phyloP scores from a whole-genome alignment of 495 filamentous ascomycete genomes.

The Neurospora africana region DNA sequence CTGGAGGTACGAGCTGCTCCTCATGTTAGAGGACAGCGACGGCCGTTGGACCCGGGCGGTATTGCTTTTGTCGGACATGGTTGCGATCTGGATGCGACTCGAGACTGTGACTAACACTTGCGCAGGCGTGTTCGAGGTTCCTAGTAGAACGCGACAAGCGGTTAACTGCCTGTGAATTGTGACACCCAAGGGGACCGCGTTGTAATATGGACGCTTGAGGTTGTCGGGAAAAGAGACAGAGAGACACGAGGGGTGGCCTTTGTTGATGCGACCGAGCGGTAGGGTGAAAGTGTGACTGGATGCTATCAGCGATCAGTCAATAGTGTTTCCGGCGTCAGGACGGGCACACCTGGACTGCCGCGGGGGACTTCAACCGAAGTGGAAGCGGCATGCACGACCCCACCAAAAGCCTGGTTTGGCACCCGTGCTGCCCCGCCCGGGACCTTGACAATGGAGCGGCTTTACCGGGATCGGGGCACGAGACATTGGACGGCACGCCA shows the following conservation, averaged over 20 bases:
- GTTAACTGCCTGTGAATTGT: background rate
- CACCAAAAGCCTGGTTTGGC: background rate
- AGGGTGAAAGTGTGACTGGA: background rate
- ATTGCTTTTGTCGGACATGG: constrained; percentile 28
- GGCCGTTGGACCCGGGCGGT: constrained; percentile 29
- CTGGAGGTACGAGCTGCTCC: constrained; percentile 58
- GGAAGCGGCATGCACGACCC: background rate
- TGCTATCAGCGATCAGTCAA: background rate
- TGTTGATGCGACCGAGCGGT: background rate
- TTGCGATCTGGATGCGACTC: constrained; percentile 1
- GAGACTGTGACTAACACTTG: background rate
- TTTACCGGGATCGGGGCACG: background rate
- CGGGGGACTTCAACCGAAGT: background rate
- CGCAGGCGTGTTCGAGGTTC: background rate
- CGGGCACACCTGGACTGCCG: background rate
- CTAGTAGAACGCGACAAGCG: background rate
- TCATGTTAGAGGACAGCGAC: constrained; percentile 39
- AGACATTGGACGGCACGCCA: background rate
- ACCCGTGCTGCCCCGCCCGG: background rate
- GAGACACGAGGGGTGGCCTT: background rate
- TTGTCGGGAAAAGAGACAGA: background rate
- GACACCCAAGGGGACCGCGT: background rate
- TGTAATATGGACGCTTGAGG: background rate
- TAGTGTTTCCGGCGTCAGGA: background rate
- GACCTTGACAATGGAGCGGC: background rate